Conservation (phyloP, 192 early-diverging fungal genomes). For the Coemansia sp. region DNA sequence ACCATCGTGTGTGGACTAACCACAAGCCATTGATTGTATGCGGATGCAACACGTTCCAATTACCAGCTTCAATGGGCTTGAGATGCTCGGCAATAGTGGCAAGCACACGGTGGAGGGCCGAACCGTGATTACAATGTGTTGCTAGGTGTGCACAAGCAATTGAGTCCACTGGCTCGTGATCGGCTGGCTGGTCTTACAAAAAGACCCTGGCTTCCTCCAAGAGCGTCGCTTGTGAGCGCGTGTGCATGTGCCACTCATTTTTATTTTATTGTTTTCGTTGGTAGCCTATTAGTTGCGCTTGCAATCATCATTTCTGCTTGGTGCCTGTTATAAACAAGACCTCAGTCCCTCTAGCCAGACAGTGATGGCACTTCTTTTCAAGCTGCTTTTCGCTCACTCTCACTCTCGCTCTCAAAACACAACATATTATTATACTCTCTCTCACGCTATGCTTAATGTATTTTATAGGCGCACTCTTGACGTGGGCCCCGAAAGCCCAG, state of each 20-base stretch:
- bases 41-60: background rate
- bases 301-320: background rate
- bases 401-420: too few relatives aligned
- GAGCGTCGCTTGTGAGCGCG: slow-evolving; percentile 3
- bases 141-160: background rate
- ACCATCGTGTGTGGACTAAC: background rate
- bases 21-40: background rate
- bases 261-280: background rate
- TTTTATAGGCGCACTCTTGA: background rate
- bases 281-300: background rate
- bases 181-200: background rate
- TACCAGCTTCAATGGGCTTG: background rate
- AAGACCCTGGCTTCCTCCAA: background rate
- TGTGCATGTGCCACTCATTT: background rate
- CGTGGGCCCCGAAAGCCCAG: slow-evolving; percentile 21
- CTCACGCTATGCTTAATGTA: background rate
- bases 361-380: background rate
- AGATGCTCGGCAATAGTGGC: background rate
- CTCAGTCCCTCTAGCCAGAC: background rate
- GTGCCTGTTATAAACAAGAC: background rate
- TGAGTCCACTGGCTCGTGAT: background rate
- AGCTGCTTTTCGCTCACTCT: background rate
- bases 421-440: background rate
- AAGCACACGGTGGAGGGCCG: background rate
- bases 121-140: background rate